Evolutionary conservation across 495 filamentous ascomycete species (phyloP), one percentile per base, ranked within the genome.

Genomic region (Trichocladium uniseriatum): DNA sequence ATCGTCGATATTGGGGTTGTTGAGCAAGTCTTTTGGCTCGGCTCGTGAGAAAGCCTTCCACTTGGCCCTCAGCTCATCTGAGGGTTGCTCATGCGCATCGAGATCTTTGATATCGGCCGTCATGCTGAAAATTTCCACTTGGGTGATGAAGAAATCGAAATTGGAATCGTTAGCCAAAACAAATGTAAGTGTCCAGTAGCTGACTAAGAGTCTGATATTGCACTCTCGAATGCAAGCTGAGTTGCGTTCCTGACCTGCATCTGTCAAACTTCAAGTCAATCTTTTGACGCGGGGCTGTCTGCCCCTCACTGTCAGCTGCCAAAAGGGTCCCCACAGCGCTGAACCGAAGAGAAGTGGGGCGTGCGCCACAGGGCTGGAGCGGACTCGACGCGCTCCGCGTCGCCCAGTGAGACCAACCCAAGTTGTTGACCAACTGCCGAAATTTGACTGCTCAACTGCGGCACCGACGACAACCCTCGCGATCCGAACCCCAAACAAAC

Each of bases 61-160:
- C 38, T 78, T 61, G 34, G 68, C 65, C 35, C 76, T 74, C 38
- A 94, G 66, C 18, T 68, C 60, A 31, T 83, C 77, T 11, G 86
- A 86, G 16, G 87, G 84, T 44, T 74, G 76, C 62, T 84, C 77
- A 58, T 86, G 77, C 24, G 86, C 79, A 61, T 89, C 80, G 9
- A 88, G 68, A 5, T 70, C 73, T 47, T 62, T 63, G 38, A 72
- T 64, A 43, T 70, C 62, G 19, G 65, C 58, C 2, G 59, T 63
- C 66, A 73, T 75, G 24, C 4, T 27, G 4, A 27, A 27, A 8
- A n/a, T n/a, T n/a, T n/a, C n/a, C n/a, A n/a, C n/a, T 3, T 27
- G 24, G 24, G 8, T 27, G 24, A 3, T 27, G 24, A 3, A 27
- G 24, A 27, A 27, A 27, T 27, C 4, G 24, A 27, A 27, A 8